phyloP scores from a whole-genome alignment of 768 basidiomycete genomes.

The Xanthoconium purpureum region DNA sequence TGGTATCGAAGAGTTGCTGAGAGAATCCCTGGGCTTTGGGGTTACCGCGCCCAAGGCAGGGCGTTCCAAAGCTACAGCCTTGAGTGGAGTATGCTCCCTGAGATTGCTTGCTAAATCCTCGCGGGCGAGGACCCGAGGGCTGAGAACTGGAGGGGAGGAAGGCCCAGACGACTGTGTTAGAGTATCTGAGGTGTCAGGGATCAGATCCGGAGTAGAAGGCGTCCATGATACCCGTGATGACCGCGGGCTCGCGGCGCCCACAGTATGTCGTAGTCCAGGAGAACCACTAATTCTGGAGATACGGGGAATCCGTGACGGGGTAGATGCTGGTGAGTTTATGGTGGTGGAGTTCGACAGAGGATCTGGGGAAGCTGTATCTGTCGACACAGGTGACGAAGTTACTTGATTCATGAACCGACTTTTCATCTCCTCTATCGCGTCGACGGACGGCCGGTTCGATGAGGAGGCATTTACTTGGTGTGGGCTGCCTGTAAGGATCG shows the following conservation, averaged over 20 bases:
- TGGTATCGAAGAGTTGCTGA: constrained; percentile 26
- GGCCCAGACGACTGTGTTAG: constrained; percentile 53
- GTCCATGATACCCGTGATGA: constrained; percentile 32
- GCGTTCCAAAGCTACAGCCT: constrained; percentile 7
- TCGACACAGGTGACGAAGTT: constrained; percentile 23
- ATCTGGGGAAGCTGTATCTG: constrained; percentile 17
- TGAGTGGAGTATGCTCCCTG: constrained; percentile 6
- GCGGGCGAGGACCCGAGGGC: constrained; percentile 26
- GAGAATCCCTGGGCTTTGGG: constrained; percentile 26
- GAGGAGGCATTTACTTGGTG: constrained; percentile 8
- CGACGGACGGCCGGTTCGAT: constrained; percentile 36
- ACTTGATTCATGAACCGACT: constrained; percentile 44
- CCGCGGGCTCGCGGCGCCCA: constrained; percentile 28
- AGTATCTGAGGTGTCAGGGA: constrained; percentile 58
- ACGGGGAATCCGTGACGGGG: constrained; percentile 32
- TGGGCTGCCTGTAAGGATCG: constrained; percentile 9
- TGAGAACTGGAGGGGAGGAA: constrained; percentile 47
- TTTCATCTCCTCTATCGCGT: constrained; percentile 65
- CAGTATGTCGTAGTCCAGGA: constrained; percentile 25
- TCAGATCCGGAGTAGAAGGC: constrained; percentile 59
- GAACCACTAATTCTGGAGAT: constrained; percentile 23
- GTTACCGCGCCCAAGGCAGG: constrained; percentile 26
- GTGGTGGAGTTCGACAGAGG: constrained; percentile 9
- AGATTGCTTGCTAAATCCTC: constrained; percentile 10
- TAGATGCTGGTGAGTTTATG: constrained; percentile 6